Evolutionary conservation across 2,329 filamentous ascomycete genomes (phyloP).

Genomic region (Alternaria sp.): DNA sequence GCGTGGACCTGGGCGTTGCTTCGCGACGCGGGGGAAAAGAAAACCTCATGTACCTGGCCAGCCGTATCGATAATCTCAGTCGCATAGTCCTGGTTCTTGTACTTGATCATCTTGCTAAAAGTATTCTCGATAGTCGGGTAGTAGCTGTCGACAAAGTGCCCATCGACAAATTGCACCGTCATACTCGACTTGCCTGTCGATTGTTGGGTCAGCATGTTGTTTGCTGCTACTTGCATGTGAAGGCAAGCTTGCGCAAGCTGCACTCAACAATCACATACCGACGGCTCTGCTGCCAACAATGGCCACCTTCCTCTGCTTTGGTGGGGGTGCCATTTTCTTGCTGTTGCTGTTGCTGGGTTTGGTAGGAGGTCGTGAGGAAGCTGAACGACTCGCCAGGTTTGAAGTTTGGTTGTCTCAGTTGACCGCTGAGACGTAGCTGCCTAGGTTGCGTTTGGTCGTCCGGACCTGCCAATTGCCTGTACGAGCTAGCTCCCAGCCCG

Average conservation of each 20-base stretch:
- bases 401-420: constrained; percentile 26
- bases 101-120: constrained; percentile 93
- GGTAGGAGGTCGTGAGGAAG: constrained; percentile 20
- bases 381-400: constrained; percentile 37
- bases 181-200: constrained; percentile 90
- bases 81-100: constrained; percentile 90
- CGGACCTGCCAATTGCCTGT: constrained; percentile 32
- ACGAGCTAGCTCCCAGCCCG: constrained; percentile 30
- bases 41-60: constrained; percentile 73
- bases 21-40: constrained; percentile 29
- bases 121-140: constrained; percentile 99
- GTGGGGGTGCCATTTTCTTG: constrained; percentile 66
- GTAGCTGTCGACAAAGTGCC: constrained; percentile 98
- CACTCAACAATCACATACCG: constrained; percentile 62
- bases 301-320: constrained; percentile 93
- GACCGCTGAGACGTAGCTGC: constrained; percentile 33
- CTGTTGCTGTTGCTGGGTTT: constrained; percentile 23
- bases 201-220: constrained; percentile 25
- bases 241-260: constrained; percentile 19
- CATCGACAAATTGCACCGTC: constrained; percentile 96
- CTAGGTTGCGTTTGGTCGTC: constrained; percentile 30
- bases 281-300: constrained; percentile 95
- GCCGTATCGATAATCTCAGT: constrained; percentile 99
- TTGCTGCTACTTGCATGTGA: constrained; percentile 20
- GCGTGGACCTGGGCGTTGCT: constrained; percentile 22